phyloP scores from a whole-genome alignment of 164 flowering plant genomes.

The Sextonia rubra region DNA sequence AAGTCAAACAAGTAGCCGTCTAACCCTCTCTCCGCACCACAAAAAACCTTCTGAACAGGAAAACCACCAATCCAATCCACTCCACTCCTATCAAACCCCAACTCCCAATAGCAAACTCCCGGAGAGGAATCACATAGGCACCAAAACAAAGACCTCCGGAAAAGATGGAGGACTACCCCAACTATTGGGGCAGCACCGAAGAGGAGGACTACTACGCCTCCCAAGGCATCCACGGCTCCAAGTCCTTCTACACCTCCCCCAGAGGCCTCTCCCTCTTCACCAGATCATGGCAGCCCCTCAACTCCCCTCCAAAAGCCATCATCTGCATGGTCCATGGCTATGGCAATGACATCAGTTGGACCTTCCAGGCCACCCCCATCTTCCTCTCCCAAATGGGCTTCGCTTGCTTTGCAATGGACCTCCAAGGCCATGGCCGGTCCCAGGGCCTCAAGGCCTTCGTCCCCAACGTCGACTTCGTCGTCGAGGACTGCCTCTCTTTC shows the following conservation, averaged over 20 bases:
- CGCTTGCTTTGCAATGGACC: constrained; percentile 77
- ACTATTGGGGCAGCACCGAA: constrained; percentile 73
- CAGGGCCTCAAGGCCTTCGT: constrained; percentile 71
- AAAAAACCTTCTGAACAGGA: background rate
- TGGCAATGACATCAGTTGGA: constrained; percentile 91
- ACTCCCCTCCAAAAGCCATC: constrained; percentile 54
- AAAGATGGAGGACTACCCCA: background rate
- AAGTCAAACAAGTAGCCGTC: too few species aligned
- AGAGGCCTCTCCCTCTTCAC: constrained; percentile 80
- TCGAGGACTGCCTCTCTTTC: constrained; percentile 57
- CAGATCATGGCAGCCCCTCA: constrained; percentile 68
- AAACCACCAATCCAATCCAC: background rate
- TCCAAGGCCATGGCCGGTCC: constrained; percentile 81
- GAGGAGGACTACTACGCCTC: constrained; percentile 56
- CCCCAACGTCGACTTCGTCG: constrained; percentile 58
- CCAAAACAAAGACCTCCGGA: background rate
- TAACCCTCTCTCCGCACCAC: background rate
- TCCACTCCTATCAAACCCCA: background rate
- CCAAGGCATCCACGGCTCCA: constrained; percentile 43
- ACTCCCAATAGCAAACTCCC: background rate
- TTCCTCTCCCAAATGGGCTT: constrained; percentile 75
- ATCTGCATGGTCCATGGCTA: constrained; percentile 89
- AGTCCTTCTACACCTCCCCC: constrained; percentile 62
- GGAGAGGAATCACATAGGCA: background rate
- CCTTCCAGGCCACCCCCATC: constrained; percentile 72